A percentile compares a stretch with the other conserved stretches of the same genome.
Evolutionary conservation across 192 early-diverging fungal genomes (phyloP).

Genomic region (Coemansia sp.): DNA sequence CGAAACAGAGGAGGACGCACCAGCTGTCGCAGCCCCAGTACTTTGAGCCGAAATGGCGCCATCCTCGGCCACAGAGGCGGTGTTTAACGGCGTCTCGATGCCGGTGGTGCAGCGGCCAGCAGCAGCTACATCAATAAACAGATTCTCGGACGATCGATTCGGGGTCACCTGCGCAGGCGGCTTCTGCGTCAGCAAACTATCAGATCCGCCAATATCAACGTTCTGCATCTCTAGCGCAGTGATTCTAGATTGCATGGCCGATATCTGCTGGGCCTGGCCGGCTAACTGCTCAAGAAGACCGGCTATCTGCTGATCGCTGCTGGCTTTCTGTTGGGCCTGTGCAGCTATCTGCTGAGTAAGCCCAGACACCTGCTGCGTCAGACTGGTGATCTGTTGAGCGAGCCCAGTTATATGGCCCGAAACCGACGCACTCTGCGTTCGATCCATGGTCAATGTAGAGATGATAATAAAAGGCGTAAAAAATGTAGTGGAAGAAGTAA

Average conservation of each 20-base stretch:
- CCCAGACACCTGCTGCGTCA: neutral
- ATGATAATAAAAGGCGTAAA: neutral
- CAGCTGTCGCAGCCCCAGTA: neutral
- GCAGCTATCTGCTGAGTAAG: neutral
- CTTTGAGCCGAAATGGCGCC: neutral
- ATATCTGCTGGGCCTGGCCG: neutral
- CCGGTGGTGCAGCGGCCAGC: neutral
- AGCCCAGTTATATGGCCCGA: no score
- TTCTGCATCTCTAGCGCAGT: neutral
- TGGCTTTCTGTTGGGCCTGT: no score
- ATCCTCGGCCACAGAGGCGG: neutral
- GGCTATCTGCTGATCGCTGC: no score
- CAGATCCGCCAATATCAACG: neutral
- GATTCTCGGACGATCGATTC: neutral
- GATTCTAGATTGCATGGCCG: constrained; percentile 3
- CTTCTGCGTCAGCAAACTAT: neutral
- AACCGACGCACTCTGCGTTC: no score
- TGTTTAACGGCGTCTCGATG: neutral
- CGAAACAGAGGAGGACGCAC: neutral
- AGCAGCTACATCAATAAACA: neutral
- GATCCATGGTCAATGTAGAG: no score
- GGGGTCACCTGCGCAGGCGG: neutral
- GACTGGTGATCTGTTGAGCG: neutral
- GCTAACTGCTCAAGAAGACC: neutral
- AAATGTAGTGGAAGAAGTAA: neutral